Evolutionary conservation across 805 yeast species (phyloP).

Genomic region (Ogataea pini): DNA sequence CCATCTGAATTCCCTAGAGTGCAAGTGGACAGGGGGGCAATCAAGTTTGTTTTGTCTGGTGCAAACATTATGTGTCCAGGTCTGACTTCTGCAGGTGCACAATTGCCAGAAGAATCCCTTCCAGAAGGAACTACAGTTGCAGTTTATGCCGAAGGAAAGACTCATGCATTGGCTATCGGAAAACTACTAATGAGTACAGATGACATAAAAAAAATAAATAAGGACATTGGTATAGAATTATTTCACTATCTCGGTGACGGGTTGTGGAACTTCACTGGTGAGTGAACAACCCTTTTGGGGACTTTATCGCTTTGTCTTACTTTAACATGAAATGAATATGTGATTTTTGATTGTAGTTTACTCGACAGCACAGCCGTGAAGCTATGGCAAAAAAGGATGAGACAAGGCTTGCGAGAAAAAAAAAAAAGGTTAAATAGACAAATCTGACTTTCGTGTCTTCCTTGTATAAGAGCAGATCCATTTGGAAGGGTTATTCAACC

Average conservation of each 20-base stretch:
- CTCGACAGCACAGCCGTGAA: slow-evolving; percentile 7
- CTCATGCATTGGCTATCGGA: slow-evolving; percentile 89
- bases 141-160: slow-evolving; percentile 91
- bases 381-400: neutral
- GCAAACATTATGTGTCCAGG: slow-evolving; percentile 98
- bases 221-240: slow-evolving; percentile 87
- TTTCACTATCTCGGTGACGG: slow-evolving; percentile 88
- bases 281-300: slow-evolving; percentile 31
- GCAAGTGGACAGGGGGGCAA: slow-evolving; percentile 94
- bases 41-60: slow-evolving; percentile 91
- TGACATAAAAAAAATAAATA: slow-evolving; percentile 78
- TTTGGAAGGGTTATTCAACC: neutral
- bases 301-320: neutral
- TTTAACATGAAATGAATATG: slow-evolving; percentile 6
- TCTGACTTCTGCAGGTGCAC: slow-evolving; percentile 81
- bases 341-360: neutral
- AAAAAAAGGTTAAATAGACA: neutral
- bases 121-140: slow-evolving; percentile 73
- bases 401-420: neutral
- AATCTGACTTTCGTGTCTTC: slow-evolving; percentile 1
- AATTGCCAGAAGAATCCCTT: slow-evolving; percentile 70
- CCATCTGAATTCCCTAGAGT: slow-evolving; percentile 84
- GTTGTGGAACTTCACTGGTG: slow-evolving; percentile 65
- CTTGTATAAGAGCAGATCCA: neutral
- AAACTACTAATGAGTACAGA: slow-evolving; percentile 83